Conservation (phyloP, 805 yeast genomes). For the Saccharomycodes ludwigii region DNA sequence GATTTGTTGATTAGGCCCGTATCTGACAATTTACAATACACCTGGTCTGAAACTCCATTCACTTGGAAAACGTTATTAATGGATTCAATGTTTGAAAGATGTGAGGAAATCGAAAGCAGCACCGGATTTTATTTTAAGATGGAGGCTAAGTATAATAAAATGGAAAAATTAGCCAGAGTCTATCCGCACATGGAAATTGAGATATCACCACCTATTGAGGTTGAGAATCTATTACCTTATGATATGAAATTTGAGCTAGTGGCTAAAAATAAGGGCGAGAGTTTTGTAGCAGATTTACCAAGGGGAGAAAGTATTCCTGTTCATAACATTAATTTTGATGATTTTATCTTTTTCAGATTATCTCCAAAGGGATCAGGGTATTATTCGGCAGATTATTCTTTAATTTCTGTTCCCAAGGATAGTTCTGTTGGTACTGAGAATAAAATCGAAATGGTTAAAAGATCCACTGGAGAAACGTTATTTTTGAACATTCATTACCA, state of each 20-base stretch:
- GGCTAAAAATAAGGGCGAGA: constrained; percentile 58
- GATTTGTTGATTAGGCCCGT: constrained; percentile 51
- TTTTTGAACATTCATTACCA: constrained; percentile 55
- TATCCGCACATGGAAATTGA: constrained; percentile 78
- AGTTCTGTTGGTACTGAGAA: constrained; percentile 35
- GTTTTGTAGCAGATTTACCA: constrained; percentile 48
- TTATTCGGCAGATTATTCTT: constrained; percentile 57
- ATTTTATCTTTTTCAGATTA: constrained; percentile 6
- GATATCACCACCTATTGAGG: constrained; percentile 73
- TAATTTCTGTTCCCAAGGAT: constrained; percentile 30
- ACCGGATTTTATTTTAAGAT: constrained; percentile 59
- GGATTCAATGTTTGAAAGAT: constrained; percentile 43
- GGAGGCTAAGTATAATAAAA: constrained; percentile 46
- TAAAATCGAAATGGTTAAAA: constrained; percentile 39
- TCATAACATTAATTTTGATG: constrained; percentile 60
- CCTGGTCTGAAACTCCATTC: constrained; percentile 55
- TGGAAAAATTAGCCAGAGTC: constrained; percentile 59
- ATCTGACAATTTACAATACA: constrained; percentile 34
- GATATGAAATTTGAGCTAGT: constrained; percentile 65
- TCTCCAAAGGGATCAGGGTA: constrained; percentile 33
- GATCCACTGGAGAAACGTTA: constrained; percentile 48
- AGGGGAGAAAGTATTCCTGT: constrained; percentile 61
- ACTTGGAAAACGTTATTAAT: constrained; percentile 52
- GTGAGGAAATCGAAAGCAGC: constrained; percentile 35
- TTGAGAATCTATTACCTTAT: constrained; percentile 76